phyloP scores from a whole-genome alignment of 2,329 filamentous ascomycete species.

The Neonectria neomacrospora region DNA sequence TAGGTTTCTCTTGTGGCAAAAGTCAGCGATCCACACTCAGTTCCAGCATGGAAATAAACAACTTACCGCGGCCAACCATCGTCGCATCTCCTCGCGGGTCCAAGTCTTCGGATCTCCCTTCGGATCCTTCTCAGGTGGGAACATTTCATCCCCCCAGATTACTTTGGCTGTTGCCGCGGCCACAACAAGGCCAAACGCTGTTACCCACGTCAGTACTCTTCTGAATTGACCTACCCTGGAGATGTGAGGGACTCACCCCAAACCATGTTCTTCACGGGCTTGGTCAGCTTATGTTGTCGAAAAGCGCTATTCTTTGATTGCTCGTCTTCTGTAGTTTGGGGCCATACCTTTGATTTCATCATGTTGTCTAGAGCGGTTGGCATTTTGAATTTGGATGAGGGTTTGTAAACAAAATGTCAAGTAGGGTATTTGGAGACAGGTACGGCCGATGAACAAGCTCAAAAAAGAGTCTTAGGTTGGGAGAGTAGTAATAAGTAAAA shows the following conservation, averaged over 20 bases:
- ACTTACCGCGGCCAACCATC: constrained; percentile 82
- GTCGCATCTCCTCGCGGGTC: constrained; percentile 81
- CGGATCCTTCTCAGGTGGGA: constrained; percentile 80
- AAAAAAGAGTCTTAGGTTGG: neutral
- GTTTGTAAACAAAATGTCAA: neutral
- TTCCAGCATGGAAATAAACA: neutral
- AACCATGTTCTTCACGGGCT: constrained; percentile 68
- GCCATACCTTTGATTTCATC: constrained; percentile 42
- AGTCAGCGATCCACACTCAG: neutral
- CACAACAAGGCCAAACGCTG: constrained; percentile 84
- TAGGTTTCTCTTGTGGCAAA: constrained; percentile 55
- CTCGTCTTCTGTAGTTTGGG: neutral
- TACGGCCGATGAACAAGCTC: neutral
- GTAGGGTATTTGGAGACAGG: neutral
- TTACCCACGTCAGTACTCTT: constrained; percentile 32
- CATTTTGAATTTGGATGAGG: constrained; percentile 22
- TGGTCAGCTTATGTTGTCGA: constrained; percentile 16
- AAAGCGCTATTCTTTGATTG: neutral
- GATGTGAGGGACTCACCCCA: constrained; percentile 64
- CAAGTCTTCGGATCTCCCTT: constrained; percentile 76
- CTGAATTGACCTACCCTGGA: constrained; percentile 35
- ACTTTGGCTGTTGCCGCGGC: constrained; percentile 84
- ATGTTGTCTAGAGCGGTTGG: constrained; percentile 38
- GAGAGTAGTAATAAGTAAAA: neutral
- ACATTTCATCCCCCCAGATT: constrained; percentile 88